Base-by-base conservation (phyloP, 2,329 filamentous ascomycete genomes). In the Amauroascus verrucosus region DNA sequence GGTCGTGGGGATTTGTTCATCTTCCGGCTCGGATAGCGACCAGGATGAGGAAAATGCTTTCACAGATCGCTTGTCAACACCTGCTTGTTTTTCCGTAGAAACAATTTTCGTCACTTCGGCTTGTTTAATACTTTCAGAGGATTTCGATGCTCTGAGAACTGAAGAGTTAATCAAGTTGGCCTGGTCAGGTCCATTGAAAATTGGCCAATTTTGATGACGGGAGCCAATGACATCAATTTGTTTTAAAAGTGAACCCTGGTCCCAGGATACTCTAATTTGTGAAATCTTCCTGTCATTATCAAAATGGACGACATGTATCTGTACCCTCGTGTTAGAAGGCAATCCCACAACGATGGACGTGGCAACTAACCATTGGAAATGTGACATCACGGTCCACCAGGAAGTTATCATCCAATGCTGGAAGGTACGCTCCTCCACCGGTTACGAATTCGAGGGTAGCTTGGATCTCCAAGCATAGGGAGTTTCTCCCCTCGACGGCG, bases 201-300 rank as follows among this genome's bases (percentile, higher is more conserved):
- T 94, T 52, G 93, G 93, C 93, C 93, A 98, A 72, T 93, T 95
- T 68, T 85, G 86, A 54, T 87, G 88, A 51, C 85, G 84, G 66
- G 84, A 85, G 63, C 93, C 91, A 69, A 98, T 97, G 54, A 96
- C 83, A 58, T 96, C 90, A 59, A 96, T 79, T 69, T 95, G 85
- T 74, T 93, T 97, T 60, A 98, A 80, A 38, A 98, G 80, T 51
- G 88, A 85, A 57, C 84, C 90, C 70, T 98, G 93, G 68, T 98
- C 93, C 93, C 93, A 98, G 68, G 85, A 88, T 61, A 91, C 81
- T 61, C 91, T 86, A 59, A 97, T 86, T 68, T 93, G 88, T 56
- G 79, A 70, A 66, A 98, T 96, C 73, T 88, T 89, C 67, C 82
- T 80, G 45, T 84, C 71, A 59, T 70, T 67, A 68, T 94, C 80